These are phyloP conservation scores for Tuber magnatum DNA, from an alignment of 495 filamentous ascomycete species.

Conservation along the genomic window DNA sequence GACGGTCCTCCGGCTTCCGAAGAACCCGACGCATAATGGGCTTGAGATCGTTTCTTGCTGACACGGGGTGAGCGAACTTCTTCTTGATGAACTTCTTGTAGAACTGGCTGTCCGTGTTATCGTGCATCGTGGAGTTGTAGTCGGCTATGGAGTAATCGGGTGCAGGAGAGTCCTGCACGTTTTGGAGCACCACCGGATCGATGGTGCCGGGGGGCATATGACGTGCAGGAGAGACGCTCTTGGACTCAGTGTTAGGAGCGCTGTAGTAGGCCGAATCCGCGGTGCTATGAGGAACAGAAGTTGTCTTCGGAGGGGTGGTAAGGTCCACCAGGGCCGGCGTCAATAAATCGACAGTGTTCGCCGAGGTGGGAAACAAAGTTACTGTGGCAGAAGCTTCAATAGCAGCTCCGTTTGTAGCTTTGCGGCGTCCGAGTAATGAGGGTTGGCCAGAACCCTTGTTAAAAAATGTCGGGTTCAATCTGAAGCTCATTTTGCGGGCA, in stretches of 20 bases:
- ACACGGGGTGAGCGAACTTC: slow-evolving; percentile 26
- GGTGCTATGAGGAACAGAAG: slow-evolving; percentile 28
- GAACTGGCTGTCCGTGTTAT: slow-evolving; percentile 31
- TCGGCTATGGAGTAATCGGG: slow-evolving; percentile 32
- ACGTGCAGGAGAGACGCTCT: slow-evolving; percentile 27
- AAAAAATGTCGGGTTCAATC: slow-evolving; percentile 24
- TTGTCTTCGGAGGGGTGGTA: slow-evolving; percentile 28
- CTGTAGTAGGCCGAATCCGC: slow-evolving; percentile 34
- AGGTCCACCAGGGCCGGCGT: slow-evolving; percentile 26
- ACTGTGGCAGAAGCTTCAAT: slow-evolving; percentile 31
- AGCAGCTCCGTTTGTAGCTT: slow-evolving; percentile 28
- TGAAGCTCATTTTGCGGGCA: slow-evolving; percentile 32
- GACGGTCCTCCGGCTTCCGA: slow-evolving; percentile 36
- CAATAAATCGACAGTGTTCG: slow-evolving; percentile 33
- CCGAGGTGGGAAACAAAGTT: slow-evolving; percentile 32
- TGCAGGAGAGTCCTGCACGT: slow-evolving; percentile 16
- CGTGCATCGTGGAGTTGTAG: slow-evolving; percentile 30
- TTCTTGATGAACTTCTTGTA: slow-evolving; percentile 33
- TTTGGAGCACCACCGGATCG: slow-evolving; percentile 2
- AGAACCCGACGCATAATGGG: slow-evolving; percentile 37
- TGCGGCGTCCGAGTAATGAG: slow-evolving; percentile 29
- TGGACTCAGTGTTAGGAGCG: slow-evolving; percentile 21
- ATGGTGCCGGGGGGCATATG: slow-evolving; percentile 16
- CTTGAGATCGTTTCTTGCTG: slow-evolving; percentile 26
- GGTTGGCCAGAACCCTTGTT: slow-evolving; percentile 27